Evolutionary conservation across 2,329 filamentous ascomycete genomes (phyloP), one percentile per base, ranked within the genome.

Genomic region (Pseudogymnoascus sp.): DNA sequence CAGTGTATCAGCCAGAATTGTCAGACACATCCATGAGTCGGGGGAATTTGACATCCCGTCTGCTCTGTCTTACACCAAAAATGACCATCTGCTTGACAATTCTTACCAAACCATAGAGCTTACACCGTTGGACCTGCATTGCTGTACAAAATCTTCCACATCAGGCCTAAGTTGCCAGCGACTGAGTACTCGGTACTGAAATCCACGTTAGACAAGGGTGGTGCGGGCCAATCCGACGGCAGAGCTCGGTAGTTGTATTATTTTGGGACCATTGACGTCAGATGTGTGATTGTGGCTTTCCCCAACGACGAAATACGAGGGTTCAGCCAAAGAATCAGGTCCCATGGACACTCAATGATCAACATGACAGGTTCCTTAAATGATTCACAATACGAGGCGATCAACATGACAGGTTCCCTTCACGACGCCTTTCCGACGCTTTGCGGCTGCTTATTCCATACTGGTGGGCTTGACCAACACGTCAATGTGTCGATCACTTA

Each of bases 291-390:
- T 44, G 50, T 56, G 50, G 50, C 50, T 56, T 56, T 33, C 28
- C 50, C 28, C 28, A 56, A 56, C n/a, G 21, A 12, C 50, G n/a
- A 33, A 56, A 56, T 56, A 56, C 50, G 50, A 56, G 50, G 50
- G 14, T 7, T 33, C 47, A 56, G 50, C 50, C 28, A 12, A 12
- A 33, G 28, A 18, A 56, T 12, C 10, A 33, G 28, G 28, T 56
- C 25, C 50, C 50, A 56, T 56, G 50, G 50, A 33, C 33, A 12
- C 50, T 33, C 10, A 2, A 7, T 8, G 50, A 56, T 56, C 50
- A 56, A 33, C 50, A 56, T 56, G 50, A 33, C 50, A 56, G 50
- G 50, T 56, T 56, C n/a, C 50, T 12, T 18, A 6, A 18, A 14
- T 56, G 50, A 56, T 33, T 10, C 1, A 12, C n/a, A 56, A 56